Conservation (phyloP, 78 protist genomes). For the Dictyostelium capitatum region DNA sequence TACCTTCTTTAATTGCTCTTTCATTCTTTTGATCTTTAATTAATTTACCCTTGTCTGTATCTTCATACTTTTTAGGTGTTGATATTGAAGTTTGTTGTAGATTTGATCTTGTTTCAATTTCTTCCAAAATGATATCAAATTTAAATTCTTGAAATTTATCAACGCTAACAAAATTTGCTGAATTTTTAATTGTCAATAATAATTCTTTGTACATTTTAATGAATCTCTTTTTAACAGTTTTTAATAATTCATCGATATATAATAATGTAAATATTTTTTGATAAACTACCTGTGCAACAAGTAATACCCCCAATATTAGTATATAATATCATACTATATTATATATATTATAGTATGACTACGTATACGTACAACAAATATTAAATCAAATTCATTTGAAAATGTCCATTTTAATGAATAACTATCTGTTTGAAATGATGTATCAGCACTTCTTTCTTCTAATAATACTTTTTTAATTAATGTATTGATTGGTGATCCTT, state of each 20-base stretch:
- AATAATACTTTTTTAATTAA: slow-evolving; percentile 73
- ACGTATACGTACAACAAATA: slow-evolving; percentile 72
- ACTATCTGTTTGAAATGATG: slow-evolving; percentile 56
- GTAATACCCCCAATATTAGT: not conserved
- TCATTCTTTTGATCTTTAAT: slow-evolving; percentile 25
- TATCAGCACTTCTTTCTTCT: slow-evolving; percentile 73
- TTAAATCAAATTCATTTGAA: slow-evolving; percentile 80
- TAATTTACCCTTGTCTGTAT: slow-evolving; percentile 65
- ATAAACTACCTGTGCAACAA: slow-evolving; percentile 79
- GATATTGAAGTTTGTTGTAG: slow-evolving; percentile 8
- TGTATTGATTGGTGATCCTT: slow-evolving; percentile 75
- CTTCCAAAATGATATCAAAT: slow-evolving; percentile 27
- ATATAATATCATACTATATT: no score
- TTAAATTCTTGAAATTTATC: slow-evolving; percentile 38
- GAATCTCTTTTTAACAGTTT: slow-evolving; percentile 64
- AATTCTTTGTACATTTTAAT: slow-evolving; percentile 50
- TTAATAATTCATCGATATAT: slow-evolving; percentile 84
- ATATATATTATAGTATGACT: not conserved
- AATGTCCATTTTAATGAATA: slow-evolving; percentile 87
- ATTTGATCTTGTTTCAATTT: slow-evolving; percentile 36
- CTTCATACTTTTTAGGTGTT: slow-evolving; percentile 40
- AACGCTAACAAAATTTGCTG: slow-evolving; percentile 16
- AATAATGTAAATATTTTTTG: slow-evolving; percentile 80
- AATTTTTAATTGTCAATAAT: slow-evolving; percentile 47
- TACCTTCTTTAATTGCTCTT: slow-evolving; percentile 51